Evolutionary conservation across 192 early-diverging fungal species (phyloP).

Genomic region (Coemansia sp.): DNA sequence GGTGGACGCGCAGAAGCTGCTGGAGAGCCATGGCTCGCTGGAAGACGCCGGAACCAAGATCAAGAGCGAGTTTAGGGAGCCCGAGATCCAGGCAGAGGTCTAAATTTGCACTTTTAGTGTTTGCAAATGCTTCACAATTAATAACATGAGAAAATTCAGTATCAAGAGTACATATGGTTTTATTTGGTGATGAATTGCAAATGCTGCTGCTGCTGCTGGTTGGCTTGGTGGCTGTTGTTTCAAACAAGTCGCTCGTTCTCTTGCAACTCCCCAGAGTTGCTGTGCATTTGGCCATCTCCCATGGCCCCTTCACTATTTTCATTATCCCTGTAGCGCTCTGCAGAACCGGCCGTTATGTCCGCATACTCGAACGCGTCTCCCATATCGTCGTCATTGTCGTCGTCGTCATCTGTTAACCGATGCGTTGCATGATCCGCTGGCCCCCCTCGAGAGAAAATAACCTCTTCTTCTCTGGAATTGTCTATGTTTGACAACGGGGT

Average conservation of each 20-base stretch:
- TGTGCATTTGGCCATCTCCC: slow-evolving; percentile 7
- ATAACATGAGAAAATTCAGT: no score
- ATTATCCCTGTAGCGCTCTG: slow-evolving; percentile 6
- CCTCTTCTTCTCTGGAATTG: slow-evolving; percentile 9
- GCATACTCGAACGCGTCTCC: slow-evolving; percentile 27
- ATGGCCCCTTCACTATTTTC: slow-evolving; percentile 7
- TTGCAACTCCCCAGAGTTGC: slow-evolving; percentile 9
- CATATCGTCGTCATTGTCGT: slow-evolving; percentile 37
- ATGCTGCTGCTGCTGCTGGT: no score
- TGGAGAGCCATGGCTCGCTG: slow-evolving; percentile 91
- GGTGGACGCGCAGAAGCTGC: slow-evolving; percentile 92
- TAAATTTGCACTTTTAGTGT: slow-evolving; percentile 27
- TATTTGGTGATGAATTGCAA: no score
- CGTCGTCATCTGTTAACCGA: not conserved
- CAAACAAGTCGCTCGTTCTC: slow-evolving; percentile 28
- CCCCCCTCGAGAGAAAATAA: not conserved
- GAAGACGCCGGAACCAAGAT: slow-evolving; percentile 81
- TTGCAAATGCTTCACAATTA: no score
- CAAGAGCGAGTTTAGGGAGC: slow-evolving; percentile 87
- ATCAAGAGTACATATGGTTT: no score
- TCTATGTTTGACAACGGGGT: slow-evolving; percentile 28
- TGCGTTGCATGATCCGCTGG: not conserved
- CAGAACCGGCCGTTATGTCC: slow-evolving; percentile 9
- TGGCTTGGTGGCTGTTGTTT: not conserved
- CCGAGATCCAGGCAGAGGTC: slow-evolving; percentile 65